Evolutionary conservation across 768 basidiomycete genomes (phyloP).

Genomic region (Russula ochroleuca): DNA sequence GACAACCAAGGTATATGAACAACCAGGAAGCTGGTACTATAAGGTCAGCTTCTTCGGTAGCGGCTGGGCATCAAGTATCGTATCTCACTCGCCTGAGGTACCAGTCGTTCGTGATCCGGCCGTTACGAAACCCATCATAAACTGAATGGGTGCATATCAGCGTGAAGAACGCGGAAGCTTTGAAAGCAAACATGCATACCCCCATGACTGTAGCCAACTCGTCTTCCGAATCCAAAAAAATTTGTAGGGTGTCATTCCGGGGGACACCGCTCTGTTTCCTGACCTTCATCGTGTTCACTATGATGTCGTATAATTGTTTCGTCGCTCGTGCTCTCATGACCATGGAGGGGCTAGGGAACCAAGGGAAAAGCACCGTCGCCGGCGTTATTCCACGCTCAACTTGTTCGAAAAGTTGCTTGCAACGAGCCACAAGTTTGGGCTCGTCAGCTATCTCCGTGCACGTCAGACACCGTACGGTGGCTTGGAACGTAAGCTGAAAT

Average conservation of each 20-base stretch:
- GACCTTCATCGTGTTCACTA: slow-evolving; percentile 52
- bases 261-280: slow-evolving; percentile 54
- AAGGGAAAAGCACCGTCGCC: slow-evolving; percentile 66
- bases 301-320: slow-evolving; percentile 70
- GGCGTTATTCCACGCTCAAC: slow-evolving; percentile 71
- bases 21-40: slow-evolving; percentile 59
- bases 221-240: slow-evolving; percentile 67
- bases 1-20: slow-evolving; percentile 63
- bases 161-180: slow-evolving; percentile 6
- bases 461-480: slow-evolving; percentile 62
- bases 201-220: slow-evolving; percentile 66
- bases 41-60: slow-evolving; percentile 20
- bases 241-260: slow-evolving; percentile 65
- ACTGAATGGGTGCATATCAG: slow-evolving; percentile 42
- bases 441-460: slow-evolving; percentile 69
- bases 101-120: slow-evolving; percentile 80
- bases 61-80: slow-evolving; percentile 1
- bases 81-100: slow-evolving; percentile 49
- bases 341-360: slow-evolving; percentile 73
- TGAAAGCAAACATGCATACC: slow-evolving; percentile 39
- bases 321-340: slow-evolving; percentile 66
- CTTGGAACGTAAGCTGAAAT: slow-evolving; percentile 59
- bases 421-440: slow-evolving; percentile 52
- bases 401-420: slow-evolving; percentile 61
- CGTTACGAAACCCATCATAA: slow-evolving; percentile 77